phyloP scores from a whole-genome alignment of 176 grass and related monocot species.

The Chrysopogon serrulatus region DNA sequence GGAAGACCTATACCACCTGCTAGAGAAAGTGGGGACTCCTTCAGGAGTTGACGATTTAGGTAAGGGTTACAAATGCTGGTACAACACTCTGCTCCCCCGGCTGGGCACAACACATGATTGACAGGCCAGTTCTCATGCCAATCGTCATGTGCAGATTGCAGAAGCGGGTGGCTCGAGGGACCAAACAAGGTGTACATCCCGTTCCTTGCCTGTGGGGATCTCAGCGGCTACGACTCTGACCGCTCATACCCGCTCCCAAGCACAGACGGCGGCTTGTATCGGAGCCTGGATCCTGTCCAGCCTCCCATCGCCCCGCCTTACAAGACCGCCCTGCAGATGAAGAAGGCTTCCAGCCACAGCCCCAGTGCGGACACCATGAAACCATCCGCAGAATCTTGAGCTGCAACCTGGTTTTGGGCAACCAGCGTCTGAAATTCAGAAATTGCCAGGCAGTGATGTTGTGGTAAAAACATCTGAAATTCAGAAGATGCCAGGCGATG shows the following conservation, averaged over 20 bases:
- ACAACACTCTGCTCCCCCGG: background rate
- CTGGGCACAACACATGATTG: background rate
- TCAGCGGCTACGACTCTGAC: conserved; percentile 84
- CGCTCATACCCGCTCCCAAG: conserved; percentile 69
- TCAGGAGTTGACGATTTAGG: conserved; percentile 56
- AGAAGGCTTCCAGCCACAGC: conserved; percentile 57
- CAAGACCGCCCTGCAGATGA: conserved; percentile 72
- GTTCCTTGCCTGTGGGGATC: conserved; percentile 82
- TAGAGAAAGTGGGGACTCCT: conserved; percentile 92
- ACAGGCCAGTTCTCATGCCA: background rate
- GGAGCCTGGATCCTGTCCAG: conserved; percentile 79
- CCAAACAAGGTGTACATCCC: conserved; percentile 85
- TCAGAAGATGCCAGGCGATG: background rate
- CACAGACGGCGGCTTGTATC: conserved; percentile 30
- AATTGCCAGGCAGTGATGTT: background rate
- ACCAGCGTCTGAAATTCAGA: background rate
- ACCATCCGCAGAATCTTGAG: conserved; percentile 15
- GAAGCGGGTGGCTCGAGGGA: conserved; percentile 87
- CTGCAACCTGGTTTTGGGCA: background rate
- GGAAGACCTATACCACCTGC: conserved; percentile 79
- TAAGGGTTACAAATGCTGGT: background rate
- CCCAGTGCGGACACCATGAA: conserved; percentile 22
- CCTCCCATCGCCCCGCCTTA: conserved; percentile 82
- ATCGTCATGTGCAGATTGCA: conserved; percentile 54
- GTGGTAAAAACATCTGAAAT: background rate